Base-by-base conservation (phyloP, 1,284 basidiomycete genomes). In the Peniophora sp. region DNA sequence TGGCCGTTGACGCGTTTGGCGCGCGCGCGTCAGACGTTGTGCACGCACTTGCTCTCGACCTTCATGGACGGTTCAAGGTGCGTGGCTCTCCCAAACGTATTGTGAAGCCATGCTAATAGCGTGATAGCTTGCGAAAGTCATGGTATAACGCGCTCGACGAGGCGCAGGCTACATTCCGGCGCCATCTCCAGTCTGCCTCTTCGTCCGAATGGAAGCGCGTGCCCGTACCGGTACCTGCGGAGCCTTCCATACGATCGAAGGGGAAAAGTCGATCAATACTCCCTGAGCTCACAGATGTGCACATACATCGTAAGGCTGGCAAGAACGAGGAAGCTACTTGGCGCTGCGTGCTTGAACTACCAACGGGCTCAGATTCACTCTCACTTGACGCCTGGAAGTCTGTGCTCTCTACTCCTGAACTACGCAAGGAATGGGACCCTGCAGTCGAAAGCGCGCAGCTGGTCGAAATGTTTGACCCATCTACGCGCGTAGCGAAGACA, bases 381-480 rank as follows among this genome's bases (percentile, higher is more conserved):
- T 79, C 83, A 20, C 70, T 95, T 48, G 89, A 92, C 41, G 76
- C 83, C 5, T 96, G 93, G 81, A 85, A 85, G 56, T 84, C 89
- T 11, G 81, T 94, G 24, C 69, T 98, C 32, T 76, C 79, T 1
- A 94, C 92, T 0, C 88, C 92, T 1, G 92, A 97, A 65, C 75
- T 95, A 17, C 71, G 92, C 56, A 82, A 85, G 62, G 84, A 89
- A 60, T 96, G 95, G 95, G 95, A 98, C 64, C 86, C 89, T 14
- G 85, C 94, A 52, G 94, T 97, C 9, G 91, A 97, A 58, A 79
- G 83, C 41, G 83, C 92, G 1, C 83, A 85, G 58, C 69, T 92
- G 16, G 68, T 98, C 43, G 94, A 97, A 66, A 76, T 92, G 68
- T 80, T 96, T 52, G 94, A 96, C 63, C 83, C 85, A 24, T 78